A percentile compares a stretch with the other conserved stretches of the same genome.
Conservation (phyloP, 2,329 filamentous ascomycete species). For the Scolecobasidium constrictum region DNA sequence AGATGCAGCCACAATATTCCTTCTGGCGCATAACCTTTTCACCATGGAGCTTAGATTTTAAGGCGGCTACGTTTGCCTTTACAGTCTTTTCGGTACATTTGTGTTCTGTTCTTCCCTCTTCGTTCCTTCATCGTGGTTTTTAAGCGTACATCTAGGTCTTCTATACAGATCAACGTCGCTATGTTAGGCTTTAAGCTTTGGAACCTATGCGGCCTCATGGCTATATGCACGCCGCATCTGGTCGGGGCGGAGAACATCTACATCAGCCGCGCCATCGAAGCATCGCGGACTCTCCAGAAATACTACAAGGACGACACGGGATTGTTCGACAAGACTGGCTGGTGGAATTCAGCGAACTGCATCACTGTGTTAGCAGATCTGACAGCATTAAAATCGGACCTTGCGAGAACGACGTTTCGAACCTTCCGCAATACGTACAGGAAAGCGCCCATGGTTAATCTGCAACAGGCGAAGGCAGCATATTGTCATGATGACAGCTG, state of each 20-base stretch:
- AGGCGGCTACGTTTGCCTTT: too few species aligned
- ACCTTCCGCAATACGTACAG: conserved; percentile 35
- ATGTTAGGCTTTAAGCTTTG: too few species aligned
- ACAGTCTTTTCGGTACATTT: too few species aligned
- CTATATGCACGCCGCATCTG: too few species aligned
- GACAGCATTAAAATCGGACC: conserved; percentile 24
- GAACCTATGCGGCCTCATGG: too few species aligned
- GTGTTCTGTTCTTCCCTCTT: too few species aligned
- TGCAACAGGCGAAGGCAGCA: conserved; percentile 4
- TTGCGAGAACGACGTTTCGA: conserved; percentile 21
- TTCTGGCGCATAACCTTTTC: too few species aligned
- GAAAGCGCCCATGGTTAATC: conserved; percentile 14
- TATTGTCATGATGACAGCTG: neutral
- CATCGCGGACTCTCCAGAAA: conserved; percentile 38
- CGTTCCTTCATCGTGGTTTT: too few species aligned
- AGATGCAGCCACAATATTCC: too few species aligned
- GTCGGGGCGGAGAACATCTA: conserved; percentile 15
- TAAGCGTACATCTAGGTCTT: too few species aligned
- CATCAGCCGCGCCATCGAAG: conserved; percentile 23
- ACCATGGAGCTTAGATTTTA: too few species aligned
- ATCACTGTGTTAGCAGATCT: conserved; percentile 52
- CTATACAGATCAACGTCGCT: too few species aligned
- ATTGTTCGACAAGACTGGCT: conserved; percentile 53
- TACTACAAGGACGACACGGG: conserved; percentile 53
- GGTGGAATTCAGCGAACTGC: conserved; percentile 65